Conservation (phyloP, 768 basidiomycete species). For the Russula compacta region DNA sequence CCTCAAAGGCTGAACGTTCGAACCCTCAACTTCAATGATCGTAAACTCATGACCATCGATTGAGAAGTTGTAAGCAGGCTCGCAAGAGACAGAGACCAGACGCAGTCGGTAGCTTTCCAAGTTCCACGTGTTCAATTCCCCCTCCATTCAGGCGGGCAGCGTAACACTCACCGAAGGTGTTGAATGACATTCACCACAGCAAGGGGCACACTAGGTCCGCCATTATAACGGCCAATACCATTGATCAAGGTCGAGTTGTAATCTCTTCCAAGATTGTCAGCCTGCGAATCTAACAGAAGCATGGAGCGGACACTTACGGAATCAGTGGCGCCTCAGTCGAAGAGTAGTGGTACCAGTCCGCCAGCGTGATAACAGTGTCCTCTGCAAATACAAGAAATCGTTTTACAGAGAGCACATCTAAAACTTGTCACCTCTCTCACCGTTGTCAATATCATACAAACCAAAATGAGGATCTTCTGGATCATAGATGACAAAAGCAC, state of each 20-base stretch:
- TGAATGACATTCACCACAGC: conserved; percentile 37
- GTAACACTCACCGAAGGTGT: conserved; percentile 21
- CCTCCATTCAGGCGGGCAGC: neutral
- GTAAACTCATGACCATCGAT: conserved; percentile 25
- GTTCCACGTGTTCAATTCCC: neutral
- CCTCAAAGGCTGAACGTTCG: conserved; percentile 17
- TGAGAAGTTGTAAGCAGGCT: conserved; percentile 25
- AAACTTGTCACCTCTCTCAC: conserved; percentile 4
- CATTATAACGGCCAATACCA: conserved; percentile 37
- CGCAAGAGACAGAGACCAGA: conserved; percentile 42
- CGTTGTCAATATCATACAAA: conserved; percentile 26
- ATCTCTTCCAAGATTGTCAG: neutral
- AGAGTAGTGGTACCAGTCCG: conserved; percentile 22
- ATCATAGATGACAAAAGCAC: conserved; percentile 25
- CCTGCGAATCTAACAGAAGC: neutral
- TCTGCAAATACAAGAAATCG: conserved; percentile 11
- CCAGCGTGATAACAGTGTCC: conserved; percentile 22
- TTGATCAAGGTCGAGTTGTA: conserved; percentile 44
- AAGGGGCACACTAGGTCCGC: conserved; percentile 33
- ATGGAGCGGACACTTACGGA: conserved; percentile 24
- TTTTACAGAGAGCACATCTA: neutral
- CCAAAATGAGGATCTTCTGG: conserved; percentile 22
- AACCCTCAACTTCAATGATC: conserved; percentile 26
- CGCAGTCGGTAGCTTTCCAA: conserved; percentile 45
- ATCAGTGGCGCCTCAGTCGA: neutral